Conservation (phyloP, 805 yeast species). For the Blastobotrys attinorum region DNA sequence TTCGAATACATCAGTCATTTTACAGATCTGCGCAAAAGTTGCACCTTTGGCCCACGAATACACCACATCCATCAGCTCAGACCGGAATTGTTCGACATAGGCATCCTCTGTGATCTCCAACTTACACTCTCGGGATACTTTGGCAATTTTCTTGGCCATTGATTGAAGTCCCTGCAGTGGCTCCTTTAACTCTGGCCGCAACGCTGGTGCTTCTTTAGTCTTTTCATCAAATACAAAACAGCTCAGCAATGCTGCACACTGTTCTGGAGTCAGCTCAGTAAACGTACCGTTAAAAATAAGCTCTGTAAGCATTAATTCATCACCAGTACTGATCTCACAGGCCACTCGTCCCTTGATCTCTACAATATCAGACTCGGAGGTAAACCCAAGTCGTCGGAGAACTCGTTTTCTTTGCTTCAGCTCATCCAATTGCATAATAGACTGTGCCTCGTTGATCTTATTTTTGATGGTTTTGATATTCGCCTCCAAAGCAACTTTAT, state of each 20-base stretch:
- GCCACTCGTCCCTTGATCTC: conserved; percentile 97
- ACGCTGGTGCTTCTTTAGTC: conserved; percentile 74
- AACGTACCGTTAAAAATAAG: conserved; percentile 92
- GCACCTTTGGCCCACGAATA: conserved; percentile 97
- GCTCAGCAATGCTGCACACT: conserved; percentile 84
- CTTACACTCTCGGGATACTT: conserved; percentile 81
- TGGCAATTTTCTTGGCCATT: conserved; percentile 87
- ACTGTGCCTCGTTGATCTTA: conserved; percentile 73
- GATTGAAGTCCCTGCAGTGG: conserved; percentile 84
- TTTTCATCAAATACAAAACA: conserved; percentile 97
- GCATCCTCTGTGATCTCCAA: conserved; percentile 86
- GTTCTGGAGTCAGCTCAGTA: conserved; percentile 79
- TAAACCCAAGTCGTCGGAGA: conserved; percentile 82
- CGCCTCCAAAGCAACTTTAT: conserved; percentile 53
- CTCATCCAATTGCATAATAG: conserved; percentile 91
- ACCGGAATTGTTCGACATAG: conserved; percentile 83
- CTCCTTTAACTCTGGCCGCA: conserved; percentile 85
- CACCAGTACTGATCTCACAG: conserved; percentile 90
- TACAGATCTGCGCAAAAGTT: conserved; percentile 90
- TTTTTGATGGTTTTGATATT: conserved; percentile 53
- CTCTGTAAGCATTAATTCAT: conserved; percentile 71
- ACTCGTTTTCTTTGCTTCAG: conserved; percentile 89
- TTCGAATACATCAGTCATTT: conserved; percentile 98
- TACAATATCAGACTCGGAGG: conserved; percentile 81
- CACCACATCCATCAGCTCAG: conserved; percentile 95